Evolutionary conservation across 1,139 yeast species (phyloP).

Genomic region (Schwanniomyces etchellsii): DNA sequence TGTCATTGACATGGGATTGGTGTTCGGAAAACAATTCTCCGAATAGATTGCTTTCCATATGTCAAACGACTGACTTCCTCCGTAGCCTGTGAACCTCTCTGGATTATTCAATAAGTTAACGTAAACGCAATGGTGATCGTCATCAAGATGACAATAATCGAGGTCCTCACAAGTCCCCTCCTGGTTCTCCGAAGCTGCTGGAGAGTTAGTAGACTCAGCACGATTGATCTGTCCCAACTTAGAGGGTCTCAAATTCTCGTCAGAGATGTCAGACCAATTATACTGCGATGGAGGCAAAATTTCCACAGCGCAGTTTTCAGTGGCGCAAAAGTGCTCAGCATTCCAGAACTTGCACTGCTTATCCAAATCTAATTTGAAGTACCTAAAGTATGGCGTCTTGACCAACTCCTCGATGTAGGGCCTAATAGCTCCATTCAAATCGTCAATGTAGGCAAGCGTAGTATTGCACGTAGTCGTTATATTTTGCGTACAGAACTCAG

Average conservation of each 20-base stretch:
- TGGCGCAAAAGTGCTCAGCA: constrained; percentile 82
- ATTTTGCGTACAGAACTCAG: constrained; percentile 43
- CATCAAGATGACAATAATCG: constrained; percentile 61
- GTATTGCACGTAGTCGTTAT: constrained; percentile 45
- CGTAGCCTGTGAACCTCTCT: constrained; percentile 94
- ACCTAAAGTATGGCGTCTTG: constrained; percentile 71
- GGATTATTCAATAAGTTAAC: constrained; percentile 87
- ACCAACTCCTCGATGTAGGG: constrained; percentile 55
- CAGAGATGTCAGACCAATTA: constrained; percentile 59
- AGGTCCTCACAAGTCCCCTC: constrained; percentile 28
- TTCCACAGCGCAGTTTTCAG: constrained; percentile 92
- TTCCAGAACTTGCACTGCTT: constrained; percentile 88
- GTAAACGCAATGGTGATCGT: constrained; percentile 61
- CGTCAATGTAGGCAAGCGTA: constrained; percentile 41
- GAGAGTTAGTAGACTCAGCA: constrained; percentile 12
- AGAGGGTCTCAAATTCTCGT: constrained; percentile 70
- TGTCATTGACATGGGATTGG: constrained; percentile 33
- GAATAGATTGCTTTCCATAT: constrained; percentile 92
- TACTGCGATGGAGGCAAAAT: constrained; percentile 40
- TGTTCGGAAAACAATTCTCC: constrained; percentile 79
- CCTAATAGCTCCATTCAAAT: constrained; percentile 27
- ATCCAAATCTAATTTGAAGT: constrained; percentile 80
- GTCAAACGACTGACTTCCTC: constrained; percentile 85
- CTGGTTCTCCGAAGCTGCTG: constrained; percentile 13
- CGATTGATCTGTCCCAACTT: constrained; percentile 51